Percentiles rank a stretch among this genome's conserved stretches.
Conservation (phyloP, 1,139 yeast species). For the Debaryomyces singareniensis region DNA sequence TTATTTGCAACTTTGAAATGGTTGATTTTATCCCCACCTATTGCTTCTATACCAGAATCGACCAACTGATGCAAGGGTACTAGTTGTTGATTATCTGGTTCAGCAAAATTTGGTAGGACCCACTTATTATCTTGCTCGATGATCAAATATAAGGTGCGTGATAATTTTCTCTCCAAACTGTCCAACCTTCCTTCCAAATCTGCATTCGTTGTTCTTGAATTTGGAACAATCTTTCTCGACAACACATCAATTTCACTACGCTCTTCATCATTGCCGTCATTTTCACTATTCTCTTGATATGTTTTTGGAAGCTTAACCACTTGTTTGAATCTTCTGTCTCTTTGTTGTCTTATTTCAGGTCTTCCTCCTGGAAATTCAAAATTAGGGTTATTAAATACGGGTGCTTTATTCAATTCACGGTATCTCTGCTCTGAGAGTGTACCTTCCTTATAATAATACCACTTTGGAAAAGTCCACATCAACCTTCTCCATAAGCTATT, state of each 20-base stretch:
- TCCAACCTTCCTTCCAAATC: slow-evolving; percentile 56
- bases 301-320: slow-evolving; percentile 64
- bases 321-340: slow-evolving; percentile 85
- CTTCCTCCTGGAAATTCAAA: slow-evolving; percentile 76
- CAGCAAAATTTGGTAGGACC: slow-evolving; percentile 70
- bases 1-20: slow-evolving; percentile 86
- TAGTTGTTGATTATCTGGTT: slow-evolving; percentile 17
- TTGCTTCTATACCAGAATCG: slow-evolving; percentile 59
- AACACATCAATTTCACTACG: slow-evolving; percentile 40
- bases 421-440: slow-evolving; percentile 83
- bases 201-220: slow-evolving; percentile 71
- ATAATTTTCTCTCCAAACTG: slow-evolving; percentile 73
- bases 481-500: slow-evolving; percentile 79
- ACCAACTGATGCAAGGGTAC: slow-evolving; percentile 68
- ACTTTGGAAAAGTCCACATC: slow-evolving; percentile 97
- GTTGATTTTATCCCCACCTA: slow-evolving; percentile 75
- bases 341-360: slow-evolving; percentile 80
- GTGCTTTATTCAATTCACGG: slow-evolving; percentile 68
- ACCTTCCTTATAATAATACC: slow-evolving; percentile 87
- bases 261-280: slow-evolving; percentile 24
- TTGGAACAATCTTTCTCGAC: slow-evolving; percentile 64
- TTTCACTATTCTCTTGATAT: slow-evolving; percentile 35
- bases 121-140: slow-evolving; percentile 50
- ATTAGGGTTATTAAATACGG: slow-evolving; percentile 65
- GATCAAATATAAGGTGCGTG: slow-evolving; percentile 73